Base-by-base conservation (phyloP, 495 filamentous ascomycete genomes). In the Aspergillus affinis region DNA sequence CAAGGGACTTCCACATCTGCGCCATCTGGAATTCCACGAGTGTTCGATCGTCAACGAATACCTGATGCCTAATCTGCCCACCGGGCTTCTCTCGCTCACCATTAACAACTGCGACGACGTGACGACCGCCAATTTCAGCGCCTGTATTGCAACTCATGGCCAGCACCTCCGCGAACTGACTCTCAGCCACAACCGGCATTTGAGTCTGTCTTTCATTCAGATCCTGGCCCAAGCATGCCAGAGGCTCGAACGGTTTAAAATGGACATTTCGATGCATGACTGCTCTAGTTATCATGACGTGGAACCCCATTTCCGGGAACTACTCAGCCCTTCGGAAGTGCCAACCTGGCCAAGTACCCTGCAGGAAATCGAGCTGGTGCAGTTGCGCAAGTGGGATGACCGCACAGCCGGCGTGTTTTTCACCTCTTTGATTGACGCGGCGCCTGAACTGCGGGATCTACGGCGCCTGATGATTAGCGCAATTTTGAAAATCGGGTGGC, bases 291-390 rank as follows among this genome's bases (percentile, higher is more conserved):
- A 79, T 67, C 80, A 82, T 51, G 88, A 93, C 60, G 82, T 86
- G 0, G 86, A 91, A 30, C 90, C 91, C 2, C 81, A 82, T 54
- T 96, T 90, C 61, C 73, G 84, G 0, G 71, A 81, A 0, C 77
- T 96, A 15, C 77, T 96, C 15, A 63, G 65, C 13, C 66, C 73
- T 3, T 73, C 76, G 5, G 81, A 93, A 59, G 70, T 86, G 10
- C 91, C 92, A 0, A 82, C 79, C 0, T 97, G 92, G 92, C 92
- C 92, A 9, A 65, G 72, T 19, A 85, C 75, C 0, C 74, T 97
- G 2, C 84, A 83, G 60, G 74, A 78, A 3, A 80, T 97, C 27
- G 89, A 95, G 65, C 74, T 97, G 19, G 75, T 82, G 13, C 84
- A 93, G 41, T 80, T 96, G 56, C 84, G 89, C 18, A 87, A 90